phyloP scores from a whole-genome alignment of 192 early-diverging fungal species.

The Obelidium mucronatum region DNA sequence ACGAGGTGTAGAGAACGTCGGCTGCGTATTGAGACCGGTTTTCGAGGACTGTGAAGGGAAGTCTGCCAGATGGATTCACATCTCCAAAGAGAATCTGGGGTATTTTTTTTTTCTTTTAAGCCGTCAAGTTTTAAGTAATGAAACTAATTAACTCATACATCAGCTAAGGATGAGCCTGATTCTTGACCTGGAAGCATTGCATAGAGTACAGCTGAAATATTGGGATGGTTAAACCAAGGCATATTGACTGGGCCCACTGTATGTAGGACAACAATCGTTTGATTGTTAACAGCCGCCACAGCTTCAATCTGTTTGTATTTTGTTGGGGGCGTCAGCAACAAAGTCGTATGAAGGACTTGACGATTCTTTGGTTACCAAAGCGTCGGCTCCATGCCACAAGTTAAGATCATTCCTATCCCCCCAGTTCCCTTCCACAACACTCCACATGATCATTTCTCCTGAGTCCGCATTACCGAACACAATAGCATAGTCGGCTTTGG shows the following conservation, averaged over 20 bases:
- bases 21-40: slow-evolving; percentile 42
- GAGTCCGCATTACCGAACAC: slow-evolving; percentile 53
- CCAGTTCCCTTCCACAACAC: slow-evolving; percentile 24
- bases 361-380: slow-evolving; percentile 24
- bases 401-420: slow-evolving; percentile 58
- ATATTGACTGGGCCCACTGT: slow-evolving; percentile 62
- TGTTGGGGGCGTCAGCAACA: too few species aligned
- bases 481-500: slow-evolving; percentile 38
- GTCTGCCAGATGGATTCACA: slow-evolving; percentile 61
- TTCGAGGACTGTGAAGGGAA: slow-evolving; percentile 65
- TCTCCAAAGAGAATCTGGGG: slow-evolving; percentile 62
- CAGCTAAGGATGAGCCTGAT: slow-evolving; percentile 63
- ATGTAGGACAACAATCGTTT: slow-evolving; percentile 59
- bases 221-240: slow-evolving; percentile 61
- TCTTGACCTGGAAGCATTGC: slow-evolving; percentile 68
- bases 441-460: slow-evolving; percentile 22
- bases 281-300: slow-evolving; percentile 57
- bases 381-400: slow-evolving; percentile 57
- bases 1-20: slow-evolving; percentile 35
- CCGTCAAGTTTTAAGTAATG: slow-evolving; percentile 24
- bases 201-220: slow-evolving; percentile 61
- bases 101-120: neutral
- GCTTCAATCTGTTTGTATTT: slow-evolving; percentile 31
- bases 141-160: slow-evolving; percentile 53
- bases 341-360: slow-evolving; percentile 10